Evolutionary conservation across 2,329 filamentous ascomycete species (phyloP), one percentile per base, ranked within the genome.

Genomic region (Aspergillus caelatus): DNA sequence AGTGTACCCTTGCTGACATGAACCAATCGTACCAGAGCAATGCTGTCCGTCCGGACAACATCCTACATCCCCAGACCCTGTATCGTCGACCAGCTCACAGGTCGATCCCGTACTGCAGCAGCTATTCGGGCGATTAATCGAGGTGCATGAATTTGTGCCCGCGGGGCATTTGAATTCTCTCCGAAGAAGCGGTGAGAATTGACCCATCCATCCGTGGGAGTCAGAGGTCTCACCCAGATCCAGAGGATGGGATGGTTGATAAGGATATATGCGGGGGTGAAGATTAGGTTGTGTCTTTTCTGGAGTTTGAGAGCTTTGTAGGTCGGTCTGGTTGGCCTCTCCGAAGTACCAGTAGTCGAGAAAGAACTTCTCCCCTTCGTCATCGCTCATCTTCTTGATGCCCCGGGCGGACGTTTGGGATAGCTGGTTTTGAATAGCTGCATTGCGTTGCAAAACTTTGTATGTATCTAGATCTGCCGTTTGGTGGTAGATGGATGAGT

Each of bases 121-220:
- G 68, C 84, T 86, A 72, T 87, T 81, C 1, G 86, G 83, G 23
- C 84, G 81, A 16, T 80, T 80, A 67, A 89, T 87, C 3, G 78
- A 81, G 8, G 80, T 77, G 72, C 88, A 90, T 45, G 79, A 78
- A 23, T 71, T 77, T 0, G 86, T 89, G 21, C 81, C 84, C 8
- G 78, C 71, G 0, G 88, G 88, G 71, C 88, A 89, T 64, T 84
- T 73, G 70, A 87, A 90, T 55, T 81, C 82, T 62, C 86, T 58
- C 28, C 64, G 55, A 55, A 65, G 61, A 30, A 69, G 63, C 34
- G 65, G 63, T 52, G 62, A 65, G 57, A 62, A 59, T 19, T 48
- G 56, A 12, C 32, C 32, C 12, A 50, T 52, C 21, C 56, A 60
- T 12, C 62, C 48, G 46, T 48, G 26, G 39, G 30, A n/a, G 28